Evolutionary conservation across 2,329 filamentous ascomycete genomes (phyloP).

Genomic region (Colletotrichum tanaceti): DNA sequence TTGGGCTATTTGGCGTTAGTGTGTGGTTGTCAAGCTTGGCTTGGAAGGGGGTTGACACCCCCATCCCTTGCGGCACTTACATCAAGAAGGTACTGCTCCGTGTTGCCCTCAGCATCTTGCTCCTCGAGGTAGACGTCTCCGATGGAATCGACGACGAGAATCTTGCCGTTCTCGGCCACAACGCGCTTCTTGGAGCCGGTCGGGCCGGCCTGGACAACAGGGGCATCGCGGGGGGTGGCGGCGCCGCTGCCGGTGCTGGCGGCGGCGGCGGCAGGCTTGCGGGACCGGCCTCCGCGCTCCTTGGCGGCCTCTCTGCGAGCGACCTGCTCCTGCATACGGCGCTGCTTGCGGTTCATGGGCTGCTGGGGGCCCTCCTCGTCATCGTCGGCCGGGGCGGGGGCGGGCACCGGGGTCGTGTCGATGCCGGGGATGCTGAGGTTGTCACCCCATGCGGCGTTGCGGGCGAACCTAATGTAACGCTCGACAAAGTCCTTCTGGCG

Average conservation of each 20-base stretch:
- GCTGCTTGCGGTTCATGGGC: slow-evolving; percentile 84
- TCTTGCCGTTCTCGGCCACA: slow-evolving; percentile 93
- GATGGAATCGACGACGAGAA: slow-evolving; percentile 89
- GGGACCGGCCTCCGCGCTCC: slow-evolving; percentile 50
- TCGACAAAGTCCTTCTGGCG: slow-evolving; percentile 91
- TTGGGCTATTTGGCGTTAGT: slow-evolving; percentile 67
- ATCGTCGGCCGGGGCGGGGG: slow-evolving; percentile 57
- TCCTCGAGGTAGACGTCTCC: slow-evolving; percentile 97
- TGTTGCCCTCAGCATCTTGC: slow-evolving; percentile 85
- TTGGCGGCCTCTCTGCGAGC: slow-evolving; percentile 73
- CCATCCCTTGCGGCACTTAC: too few species aligned
- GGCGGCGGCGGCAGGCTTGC: slow-evolving; percentile 50
- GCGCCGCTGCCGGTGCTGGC: slow-evolving; percentile 44
- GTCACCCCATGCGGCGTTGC: slow-evolving; percentile 90
- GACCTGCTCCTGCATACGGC: slow-evolving; percentile 88
- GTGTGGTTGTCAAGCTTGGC: not conserved
- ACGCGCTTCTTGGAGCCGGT: slow-evolving; percentile 87
- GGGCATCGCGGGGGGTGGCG: slow-evolving; percentile 59
- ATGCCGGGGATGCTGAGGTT: slow-evolving; percentile 78
- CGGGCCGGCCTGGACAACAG: slow-evolving; percentile 65
- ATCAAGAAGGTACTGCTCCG: slow-evolving; percentile 87
- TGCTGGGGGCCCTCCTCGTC: slow-evolving; percentile 63
- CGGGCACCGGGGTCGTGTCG: slow-evolving; percentile 58
- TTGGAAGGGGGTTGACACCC: too few species aligned
- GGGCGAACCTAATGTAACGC: slow-evolving; percentile 89